A percentile compares a stretch with the other conserved stretches of the same genome.
Conservation (phyloP, 1,284 basidiomycete species). For the Neonothopanus nambi region DNA sequence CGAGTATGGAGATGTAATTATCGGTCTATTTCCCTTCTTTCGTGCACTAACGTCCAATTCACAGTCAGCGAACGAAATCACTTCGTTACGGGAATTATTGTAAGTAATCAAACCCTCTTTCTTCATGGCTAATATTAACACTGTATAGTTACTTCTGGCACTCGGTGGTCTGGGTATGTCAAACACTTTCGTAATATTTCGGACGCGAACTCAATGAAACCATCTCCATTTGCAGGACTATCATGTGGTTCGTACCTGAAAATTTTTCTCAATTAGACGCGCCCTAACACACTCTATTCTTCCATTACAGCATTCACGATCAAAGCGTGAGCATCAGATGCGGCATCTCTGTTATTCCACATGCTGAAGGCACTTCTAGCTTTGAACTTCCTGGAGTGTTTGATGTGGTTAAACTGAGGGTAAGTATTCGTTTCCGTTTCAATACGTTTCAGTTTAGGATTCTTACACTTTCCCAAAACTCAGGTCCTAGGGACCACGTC, state of each 20-base stretch:
- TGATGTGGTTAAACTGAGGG: conserved; percentile 34
- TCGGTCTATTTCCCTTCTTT: background rate
- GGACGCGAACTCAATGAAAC: background rate
- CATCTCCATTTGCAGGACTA: conserved; percentile 24
- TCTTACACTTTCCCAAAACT: conserved; percentile 18
- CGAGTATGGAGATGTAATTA: conserved; percentile 71
- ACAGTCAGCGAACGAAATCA: conserved; percentile 63
- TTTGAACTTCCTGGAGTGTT: conserved; percentile 38
- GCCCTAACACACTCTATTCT: conserved; percentile 6
- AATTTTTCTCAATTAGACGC: background rate
- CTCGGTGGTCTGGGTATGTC: conserved; percentile 49
- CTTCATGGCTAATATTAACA: conserved; percentile 4
- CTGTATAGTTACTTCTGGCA: conserved; percentile 42
- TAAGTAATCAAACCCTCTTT: conserved; percentile 33
- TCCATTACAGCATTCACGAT: conserved; percentile 40
- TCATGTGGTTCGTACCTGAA: conserved; percentile 31
- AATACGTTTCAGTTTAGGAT: background rate
- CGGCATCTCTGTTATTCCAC: background rate
- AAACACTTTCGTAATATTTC: background rate
- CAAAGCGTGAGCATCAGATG: conserved; percentile 40
- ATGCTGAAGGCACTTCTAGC: conserved; percentile 18
- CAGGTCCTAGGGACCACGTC: conserved; percentile 41
- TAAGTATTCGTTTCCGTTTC: conserved; percentile 22
- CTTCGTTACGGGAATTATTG: conserved; percentile 53
- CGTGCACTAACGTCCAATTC: background rate